Percentiles rank a stretch among this genome's conserved stretches.
phyloP scores from a whole-genome alignment of 768 basidiomycete species.

The Serendipita sp. region DNA sequence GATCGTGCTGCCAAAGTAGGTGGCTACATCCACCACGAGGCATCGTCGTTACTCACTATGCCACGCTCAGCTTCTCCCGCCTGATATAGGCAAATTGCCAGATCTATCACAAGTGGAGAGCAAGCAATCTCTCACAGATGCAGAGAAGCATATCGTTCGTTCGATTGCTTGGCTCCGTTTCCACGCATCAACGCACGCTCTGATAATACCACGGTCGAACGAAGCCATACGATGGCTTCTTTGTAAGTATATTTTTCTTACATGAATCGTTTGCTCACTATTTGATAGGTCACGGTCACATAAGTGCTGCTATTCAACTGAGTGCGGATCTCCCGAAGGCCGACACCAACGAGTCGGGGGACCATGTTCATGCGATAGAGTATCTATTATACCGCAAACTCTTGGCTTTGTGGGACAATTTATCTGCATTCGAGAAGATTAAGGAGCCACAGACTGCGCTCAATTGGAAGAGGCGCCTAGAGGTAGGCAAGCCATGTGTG shows the following conservation, averaged over 20 bases:
- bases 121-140: not conserved
- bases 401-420: not conserved
- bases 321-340: not conserved
- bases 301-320: not conserved
- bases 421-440: not conserved
- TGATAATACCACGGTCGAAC: not conserved
- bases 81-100: not conserved
- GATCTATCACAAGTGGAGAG: not conserved
- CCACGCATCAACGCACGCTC: not conserved
- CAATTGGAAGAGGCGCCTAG: not conserved
- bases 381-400: not conserved
- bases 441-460: not conserved
- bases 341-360: not conserved
- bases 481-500: not conserved
- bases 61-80: not conserved
- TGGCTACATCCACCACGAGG: too few species aligned
- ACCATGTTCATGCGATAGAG: not conserved
- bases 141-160: not conserved
- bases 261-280: not conserved
- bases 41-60: too few species aligned
- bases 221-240: slow-evolving; percentile 3
- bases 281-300: not conserved
- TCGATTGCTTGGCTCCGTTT: slow-evolving; percentile 2
- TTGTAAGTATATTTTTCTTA: not conserved
- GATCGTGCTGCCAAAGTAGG: not conserved